phyloP scores from a whole-genome alignment of 2,329 filamentous ascomycete genomes.

The Chaetomiaceae sp. region DNA sequence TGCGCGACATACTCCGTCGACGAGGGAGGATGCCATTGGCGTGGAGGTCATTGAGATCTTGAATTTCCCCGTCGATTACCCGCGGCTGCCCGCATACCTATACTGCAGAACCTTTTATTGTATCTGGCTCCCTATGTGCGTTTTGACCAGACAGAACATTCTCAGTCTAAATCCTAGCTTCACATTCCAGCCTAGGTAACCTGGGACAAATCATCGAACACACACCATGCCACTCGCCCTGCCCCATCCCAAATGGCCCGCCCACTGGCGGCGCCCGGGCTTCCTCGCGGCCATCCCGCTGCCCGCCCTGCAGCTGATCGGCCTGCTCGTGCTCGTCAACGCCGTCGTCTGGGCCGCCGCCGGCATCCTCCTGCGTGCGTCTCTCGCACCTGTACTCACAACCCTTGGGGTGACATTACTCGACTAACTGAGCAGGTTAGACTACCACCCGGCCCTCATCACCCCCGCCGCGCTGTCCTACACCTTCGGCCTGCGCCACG shows the following conservation, averaged over 20 bases:
- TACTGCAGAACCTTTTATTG: too few relatives aligned
- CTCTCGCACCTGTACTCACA: too few relatives aligned
- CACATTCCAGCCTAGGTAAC: too few relatives aligned
- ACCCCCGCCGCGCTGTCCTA: conserved; percentile 81
- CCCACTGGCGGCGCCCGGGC: conserved; percentile 24
- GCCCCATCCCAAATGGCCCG: conserved; percentile 4
- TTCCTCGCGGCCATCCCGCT: conserved; percentile 27
- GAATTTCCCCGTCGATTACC: too few relatives aligned
- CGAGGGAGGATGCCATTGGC: too few relatives aligned
- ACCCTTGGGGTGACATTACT: too few relatives aligned
- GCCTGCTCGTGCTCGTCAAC: conserved; percentile 46
- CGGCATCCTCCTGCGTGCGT: conserved; percentile 27
- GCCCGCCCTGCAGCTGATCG: conserved; percentile 43
- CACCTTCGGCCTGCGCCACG: conserved; percentile 83
- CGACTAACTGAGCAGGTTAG: neutral
- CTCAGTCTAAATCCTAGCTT: too few relatives aligned
- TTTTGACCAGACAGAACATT: too few relatives aligned
- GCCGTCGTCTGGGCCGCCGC: conserved; percentile 47
- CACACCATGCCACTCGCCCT: conserved; percentile 17
- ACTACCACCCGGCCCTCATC: conserved; percentile 55
- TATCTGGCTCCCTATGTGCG: too few relatives aligned
- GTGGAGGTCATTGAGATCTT: too few relatives aligned
- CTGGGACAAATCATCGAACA: neutral
- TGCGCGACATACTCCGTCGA: too few relatives aligned
- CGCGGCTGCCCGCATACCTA: too few relatives aligned